A percentile compares a stretch with the other conserved stretches of the same genome.
These are phyloP conservation scores for Populus hybrid DNA, from an alignment of 441 rosid genomes.

Conservation along the genomic window DNA sequence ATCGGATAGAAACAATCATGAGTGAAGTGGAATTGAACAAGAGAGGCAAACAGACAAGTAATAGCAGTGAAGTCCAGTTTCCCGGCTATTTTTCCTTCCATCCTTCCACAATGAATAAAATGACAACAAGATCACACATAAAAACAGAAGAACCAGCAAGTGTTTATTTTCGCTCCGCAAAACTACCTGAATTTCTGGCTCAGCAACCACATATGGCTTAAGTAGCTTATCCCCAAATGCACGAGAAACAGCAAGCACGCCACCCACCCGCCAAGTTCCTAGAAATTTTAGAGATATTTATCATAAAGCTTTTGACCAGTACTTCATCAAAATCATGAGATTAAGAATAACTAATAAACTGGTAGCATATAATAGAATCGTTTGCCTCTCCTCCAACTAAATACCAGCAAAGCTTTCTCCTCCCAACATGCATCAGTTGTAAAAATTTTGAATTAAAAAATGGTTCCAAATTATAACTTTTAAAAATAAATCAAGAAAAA, in stretches of 20 bases:
- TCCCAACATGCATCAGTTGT: not conserved
- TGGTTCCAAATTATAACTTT: not conserved
- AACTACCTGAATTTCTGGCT: conserved; percentile 85
- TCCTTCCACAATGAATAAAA: not conserved
- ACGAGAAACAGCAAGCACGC: conserved; percentile 87
- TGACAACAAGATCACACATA: not conserved
- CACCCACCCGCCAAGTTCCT: conserved; percentile 96
- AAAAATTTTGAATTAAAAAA: not conserved
- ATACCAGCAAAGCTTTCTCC: not conserved
- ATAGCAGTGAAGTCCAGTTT: not conserved
- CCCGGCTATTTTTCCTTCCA: not conserved
- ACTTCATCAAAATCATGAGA: not conserved
- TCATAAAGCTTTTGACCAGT: not conserved
- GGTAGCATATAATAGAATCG: not conserved
- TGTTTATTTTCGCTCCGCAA: not conserved
- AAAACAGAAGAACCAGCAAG: not conserved
- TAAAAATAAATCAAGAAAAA: not conserved
- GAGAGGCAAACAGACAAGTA: not conserved
- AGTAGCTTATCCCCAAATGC: conserved; percentile 87
- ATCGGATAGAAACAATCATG: conserved; percentile 6
- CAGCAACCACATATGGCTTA: conserved; percentile 81
- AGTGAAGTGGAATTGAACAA: conserved; percentile 16
- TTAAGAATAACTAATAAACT: not conserved
- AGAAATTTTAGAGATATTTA: not conserved
- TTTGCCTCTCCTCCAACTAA: not conserved